These are phyloP conservation scores for Diaporthe citrichinensis DNA, from an alignment of 2,329 filamentous ascomycete species.

Conservation along the genomic window DNA sequence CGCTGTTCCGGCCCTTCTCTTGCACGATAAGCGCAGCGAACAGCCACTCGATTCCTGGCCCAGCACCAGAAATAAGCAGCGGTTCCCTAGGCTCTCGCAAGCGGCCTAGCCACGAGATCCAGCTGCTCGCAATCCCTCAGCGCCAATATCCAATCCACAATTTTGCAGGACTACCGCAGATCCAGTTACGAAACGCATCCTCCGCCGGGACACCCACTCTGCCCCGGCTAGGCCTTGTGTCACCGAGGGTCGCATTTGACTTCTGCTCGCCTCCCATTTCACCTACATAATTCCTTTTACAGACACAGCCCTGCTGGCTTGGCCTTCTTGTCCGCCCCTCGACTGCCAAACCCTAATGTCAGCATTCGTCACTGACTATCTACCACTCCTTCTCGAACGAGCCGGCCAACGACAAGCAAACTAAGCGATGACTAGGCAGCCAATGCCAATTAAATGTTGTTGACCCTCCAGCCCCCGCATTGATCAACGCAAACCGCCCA, in stretches of 20 bases:
- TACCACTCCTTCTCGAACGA: neutral
- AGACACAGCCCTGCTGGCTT: constrained; percentile 35
- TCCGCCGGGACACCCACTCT: constrained; percentile 24
- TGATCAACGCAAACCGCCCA: neutral
- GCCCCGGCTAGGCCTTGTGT: constrained; percentile 33
- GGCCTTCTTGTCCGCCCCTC: constrained; percentile 29
- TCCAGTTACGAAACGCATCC: constrained; percentile 37
- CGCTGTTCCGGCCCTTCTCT: constrained; percentile 17
- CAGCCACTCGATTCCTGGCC: constrained; percentile 27
- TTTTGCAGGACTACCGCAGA: constrained; percentile 30
- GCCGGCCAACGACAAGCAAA: constrained; percentile 12
- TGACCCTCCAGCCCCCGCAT: constrained; percentile 27
- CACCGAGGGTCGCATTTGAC: constrained; percentile 36
- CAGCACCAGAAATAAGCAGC: constrained; percentile 28
- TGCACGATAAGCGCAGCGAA: constrained; percentile 20
- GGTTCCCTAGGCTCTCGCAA: constrained; percentile 28
- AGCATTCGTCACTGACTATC: constrained; percentile 1
- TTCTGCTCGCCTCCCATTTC: constrained; percentile 18
- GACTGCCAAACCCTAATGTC: constrained; percentile 6
- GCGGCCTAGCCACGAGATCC: constrained; percentile 19
- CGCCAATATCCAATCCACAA: constrained; percentile 34
- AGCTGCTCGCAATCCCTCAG: constrained; percentile 18
- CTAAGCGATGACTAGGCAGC: constrained; percentile 16
- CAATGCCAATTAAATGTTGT: constrained; percentile 30
- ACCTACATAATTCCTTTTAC: constrained; percentile 35